Evolutionary conservation across 805 yeast species (phyloP).

Genomic region (Candida awuae): DNA sequence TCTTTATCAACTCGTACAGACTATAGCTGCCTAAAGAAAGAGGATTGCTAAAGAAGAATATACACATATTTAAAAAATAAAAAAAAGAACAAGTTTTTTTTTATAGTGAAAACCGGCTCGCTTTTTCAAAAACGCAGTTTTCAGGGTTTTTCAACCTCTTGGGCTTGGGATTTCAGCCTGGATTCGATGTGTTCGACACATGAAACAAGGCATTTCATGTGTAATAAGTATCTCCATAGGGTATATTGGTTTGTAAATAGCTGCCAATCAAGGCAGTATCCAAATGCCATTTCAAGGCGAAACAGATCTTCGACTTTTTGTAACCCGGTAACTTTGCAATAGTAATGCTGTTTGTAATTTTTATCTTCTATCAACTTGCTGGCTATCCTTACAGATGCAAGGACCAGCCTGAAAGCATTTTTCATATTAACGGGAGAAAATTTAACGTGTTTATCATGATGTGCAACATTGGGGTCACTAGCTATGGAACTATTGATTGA

Average conservation of each 20-base stretch:
- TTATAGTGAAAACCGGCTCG: no score
- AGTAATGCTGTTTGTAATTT: slow-evolving; percentile 34
- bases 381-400: slow-evolving; percentile 34
- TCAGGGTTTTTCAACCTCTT: no score
- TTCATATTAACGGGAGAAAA: slow-evolving; percentile 22
- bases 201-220: slow-evolving; percentile 19
- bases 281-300: slow-evolving; percentile 32
- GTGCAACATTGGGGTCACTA: neutral
- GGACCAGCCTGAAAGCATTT: slow-evolving; percentile 33
- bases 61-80: no score
- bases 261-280: slow-evolving; percentile 36
- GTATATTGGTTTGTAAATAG: slow-evolving; percentile 31
- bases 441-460: neutral
- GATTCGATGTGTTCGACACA: slow-evolving; percentile 6
- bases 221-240: slow-evolving; percentile 29
- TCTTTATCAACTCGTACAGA: no score
- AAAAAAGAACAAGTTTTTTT: no score
- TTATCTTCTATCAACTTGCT: slow-evolving; percentile 38
- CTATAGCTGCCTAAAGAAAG: no score
- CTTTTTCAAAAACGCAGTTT: no score
- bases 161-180: no score
- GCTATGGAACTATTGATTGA: neutral
- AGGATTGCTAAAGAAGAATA: no score
- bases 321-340: slow-evolving; percentile 40
- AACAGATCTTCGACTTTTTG: slow-evolving; percentile 32